A percentile compares a stretch with the other conserved stretches of the same genome.
Conservation (phyloP, 1,284 basidiomycete species). For the Xerocomus cyaneibrunnescens region DNA sequence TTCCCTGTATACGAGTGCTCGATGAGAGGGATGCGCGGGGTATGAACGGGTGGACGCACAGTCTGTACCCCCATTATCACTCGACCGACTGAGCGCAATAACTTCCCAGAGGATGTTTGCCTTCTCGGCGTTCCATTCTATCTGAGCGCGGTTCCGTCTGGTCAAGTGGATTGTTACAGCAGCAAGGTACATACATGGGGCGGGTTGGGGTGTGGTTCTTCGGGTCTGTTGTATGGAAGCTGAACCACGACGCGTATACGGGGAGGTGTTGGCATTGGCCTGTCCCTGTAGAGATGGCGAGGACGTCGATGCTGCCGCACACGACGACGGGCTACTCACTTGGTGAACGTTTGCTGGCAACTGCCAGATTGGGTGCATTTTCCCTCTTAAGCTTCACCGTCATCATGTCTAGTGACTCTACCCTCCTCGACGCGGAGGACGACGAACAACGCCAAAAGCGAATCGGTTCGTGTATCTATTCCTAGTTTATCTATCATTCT, state of each 20-base stretch:
- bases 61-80: conserved; percentile 62
- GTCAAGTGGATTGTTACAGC: conserved; percentile 12
- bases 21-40: not conserved
- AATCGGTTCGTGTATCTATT: conserved; percentile 26
- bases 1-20: conserved; percentile 55
- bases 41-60: conserved; percentile 49
- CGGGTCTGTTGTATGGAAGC: conserved; percentile 72
- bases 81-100: conserved; percentile 69
- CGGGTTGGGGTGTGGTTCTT: conserved; percentile 60
- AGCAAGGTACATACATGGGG: conserved; percentile 52
- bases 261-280: conserved; percentile 29
- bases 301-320: not conserved
- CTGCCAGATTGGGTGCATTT: conserved; percentile 16
- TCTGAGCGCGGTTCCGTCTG: conserved; percentile 41
- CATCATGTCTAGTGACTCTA: conserved; percentile 15
- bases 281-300: not conserved
- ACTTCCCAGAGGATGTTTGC: conserved; percentile 82
- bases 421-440: conserved; percentile 37
- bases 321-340: not conserved
- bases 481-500: not conserved
- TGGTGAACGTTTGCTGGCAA: not conserved
- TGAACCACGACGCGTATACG: conserved; percentile 69
- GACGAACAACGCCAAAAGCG: conserved; percentile 35
- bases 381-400: not conserved
- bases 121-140: conserved; percentile 80